These are phyloP conservation scores for Exobasidium rhododendri DNA, from an alignment of 1,284 basidiomycete species.

Conservation along the genomic window DNA sequence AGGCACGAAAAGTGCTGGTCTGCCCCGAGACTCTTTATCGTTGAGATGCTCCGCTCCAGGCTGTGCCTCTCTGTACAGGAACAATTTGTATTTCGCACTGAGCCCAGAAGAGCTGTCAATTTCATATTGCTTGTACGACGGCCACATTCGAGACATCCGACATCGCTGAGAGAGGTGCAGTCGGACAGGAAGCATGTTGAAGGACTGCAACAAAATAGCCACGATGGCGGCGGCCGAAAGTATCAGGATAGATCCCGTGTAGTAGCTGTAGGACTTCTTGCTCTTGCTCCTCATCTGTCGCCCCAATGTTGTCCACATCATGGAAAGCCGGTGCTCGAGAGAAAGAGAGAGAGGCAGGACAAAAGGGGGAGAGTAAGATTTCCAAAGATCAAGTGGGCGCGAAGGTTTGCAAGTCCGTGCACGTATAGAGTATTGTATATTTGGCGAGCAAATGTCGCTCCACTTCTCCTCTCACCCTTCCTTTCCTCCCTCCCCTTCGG, in stretches of 20 bases:
- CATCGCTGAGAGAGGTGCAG: conserved; percentile 60
- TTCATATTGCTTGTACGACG: conserved; percentile 69
- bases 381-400: too few species aligned
- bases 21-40: conserved; percentile 22
- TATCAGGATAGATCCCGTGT: conserved; percentile 37
- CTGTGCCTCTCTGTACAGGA: conserved; percentile 79
- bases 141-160: conserved; percentile 96
- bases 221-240: conserved; percentile 74
- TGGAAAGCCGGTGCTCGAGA: not conserved
- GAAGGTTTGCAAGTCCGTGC: too few species aligned
- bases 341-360: not conserved
- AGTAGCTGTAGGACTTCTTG: not conserved
- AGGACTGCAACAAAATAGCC: conserved; percentile 19
- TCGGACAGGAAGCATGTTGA: conserved; percentile 25
- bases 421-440: too few species aligned
- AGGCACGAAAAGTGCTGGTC: conserved; percentile 88
- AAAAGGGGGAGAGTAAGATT: too few species aligned
- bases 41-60: conserved; percentile 12
- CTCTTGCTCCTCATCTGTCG: not conserved
- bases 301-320: not conserved
- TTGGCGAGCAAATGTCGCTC: too few species aligned
- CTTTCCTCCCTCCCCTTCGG: too few species aligned
- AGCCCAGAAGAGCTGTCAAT: conserved; percentile 68
- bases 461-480: too few species aligned
- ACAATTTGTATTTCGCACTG: conserved; percentile 73